Conservation (phyloP, 208 protist genomes). For the Trypanosoma conorhini region DNA sequence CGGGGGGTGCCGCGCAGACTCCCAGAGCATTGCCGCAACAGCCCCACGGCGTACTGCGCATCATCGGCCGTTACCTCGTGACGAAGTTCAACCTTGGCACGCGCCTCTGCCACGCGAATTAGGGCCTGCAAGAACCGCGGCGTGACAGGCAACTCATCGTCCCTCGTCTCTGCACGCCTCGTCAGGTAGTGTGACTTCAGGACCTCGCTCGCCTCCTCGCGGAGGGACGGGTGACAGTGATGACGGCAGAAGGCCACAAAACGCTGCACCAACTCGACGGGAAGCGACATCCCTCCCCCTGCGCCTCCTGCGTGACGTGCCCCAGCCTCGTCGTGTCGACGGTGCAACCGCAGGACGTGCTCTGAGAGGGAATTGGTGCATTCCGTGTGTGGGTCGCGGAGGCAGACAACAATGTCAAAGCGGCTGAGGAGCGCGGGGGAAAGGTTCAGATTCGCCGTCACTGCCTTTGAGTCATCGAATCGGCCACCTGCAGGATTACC, state of each 20-base stretch:
- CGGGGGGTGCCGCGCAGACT: constrained; percentile 11
- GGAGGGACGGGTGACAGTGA: constrained; percentile 67
- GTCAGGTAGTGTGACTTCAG: constrained; percentile 69
- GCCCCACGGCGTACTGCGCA: constrained; percentile 89
- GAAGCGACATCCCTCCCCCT: constrained; percentile 32
- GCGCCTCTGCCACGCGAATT: constrained; percentile 92
- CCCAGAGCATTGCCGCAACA: constrained; percentile 79
- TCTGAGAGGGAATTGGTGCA: constrained; percentile 67
- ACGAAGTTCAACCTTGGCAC: constrained; percentile 92
- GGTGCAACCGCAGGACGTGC: constrained; percentile 95
- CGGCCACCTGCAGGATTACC: constrained; percentile 97
- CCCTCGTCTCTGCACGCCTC: constrained; percentile 42
- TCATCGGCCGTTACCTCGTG: constrained; percentile 89
- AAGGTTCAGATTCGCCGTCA: constrained; percentile 97
- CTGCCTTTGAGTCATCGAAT: constrained; percentile 93
- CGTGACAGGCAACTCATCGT: constrained; percentile 80
- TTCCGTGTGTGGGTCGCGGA: constrained; percentile 41
- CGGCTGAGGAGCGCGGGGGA: constrained; percentile 95
- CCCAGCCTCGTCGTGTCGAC: constrained; percentile 12
- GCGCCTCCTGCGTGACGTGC: neutral
- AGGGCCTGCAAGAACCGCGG: constrained; percentile 96
- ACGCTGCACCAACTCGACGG: constrained; percentile 56
- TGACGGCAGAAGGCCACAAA: constrained; percentile 73
- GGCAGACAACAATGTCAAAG: constrained; percentile 98
- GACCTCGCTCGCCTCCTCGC: constrained; percentile 52